Evolutionary conservation across 192 early-diverging fungal species (phyloP).

Genomic region (Dispira simplex): DNA sequence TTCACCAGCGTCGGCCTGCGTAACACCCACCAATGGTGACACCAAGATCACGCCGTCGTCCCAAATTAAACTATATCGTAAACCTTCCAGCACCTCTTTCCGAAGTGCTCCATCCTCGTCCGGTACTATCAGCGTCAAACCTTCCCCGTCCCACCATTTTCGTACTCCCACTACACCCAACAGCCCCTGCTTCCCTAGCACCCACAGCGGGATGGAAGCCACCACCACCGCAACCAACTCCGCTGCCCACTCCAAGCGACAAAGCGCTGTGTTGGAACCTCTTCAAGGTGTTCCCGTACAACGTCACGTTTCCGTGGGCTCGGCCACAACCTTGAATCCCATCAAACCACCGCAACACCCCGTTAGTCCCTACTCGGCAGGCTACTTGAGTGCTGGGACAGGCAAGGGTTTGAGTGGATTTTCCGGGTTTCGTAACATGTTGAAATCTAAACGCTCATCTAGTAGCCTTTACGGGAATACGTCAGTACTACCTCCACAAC

Average conservation of each 20-base stretch:
- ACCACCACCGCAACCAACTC: background rate
- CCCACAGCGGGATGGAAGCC: background rate
- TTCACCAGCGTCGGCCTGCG: conserved; percentile 3
- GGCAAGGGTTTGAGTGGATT: background rate
- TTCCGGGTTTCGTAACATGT: background rate
- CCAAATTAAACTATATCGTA: conserved; percentile 1
- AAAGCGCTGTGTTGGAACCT: background rate
- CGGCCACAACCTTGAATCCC: background rate
- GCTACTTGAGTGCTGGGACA: background rate
- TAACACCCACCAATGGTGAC: background rate
- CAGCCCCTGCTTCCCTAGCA: background rate
- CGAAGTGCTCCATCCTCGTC: background rate
- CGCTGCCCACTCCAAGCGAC: background rate
- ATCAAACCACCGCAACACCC: background rate
- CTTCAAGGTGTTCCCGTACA: background rate
- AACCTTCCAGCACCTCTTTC: background rate
- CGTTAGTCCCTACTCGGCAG: background rate
- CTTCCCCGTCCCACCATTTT: background rate
- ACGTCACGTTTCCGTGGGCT: background rate
- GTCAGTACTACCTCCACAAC: background rate
- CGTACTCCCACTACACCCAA: background rate
- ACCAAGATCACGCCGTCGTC: background rate
- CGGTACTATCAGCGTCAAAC: background rate
- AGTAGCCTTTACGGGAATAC: background rate
- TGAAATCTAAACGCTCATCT: background rate